Percentiles rank a stretch among this genome's conserved stretches.
Conservation (phyloP, 1,284 basidiomycete genomes). For the Rhodotorula sp. region DNA sequence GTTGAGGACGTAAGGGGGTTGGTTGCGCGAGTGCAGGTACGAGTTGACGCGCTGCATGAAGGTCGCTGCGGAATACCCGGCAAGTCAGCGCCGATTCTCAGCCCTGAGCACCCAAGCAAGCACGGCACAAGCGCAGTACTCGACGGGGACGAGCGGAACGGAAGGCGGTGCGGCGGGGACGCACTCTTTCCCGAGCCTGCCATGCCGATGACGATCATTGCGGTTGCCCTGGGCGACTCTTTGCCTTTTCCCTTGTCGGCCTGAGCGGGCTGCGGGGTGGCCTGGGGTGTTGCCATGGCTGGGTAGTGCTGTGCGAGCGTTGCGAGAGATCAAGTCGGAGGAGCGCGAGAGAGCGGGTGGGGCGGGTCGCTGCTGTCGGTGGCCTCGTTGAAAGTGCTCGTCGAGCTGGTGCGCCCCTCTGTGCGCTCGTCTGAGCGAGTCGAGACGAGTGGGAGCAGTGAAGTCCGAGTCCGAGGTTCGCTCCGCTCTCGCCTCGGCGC, state of each 20-base stretch:
- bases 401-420: too few species aligned
- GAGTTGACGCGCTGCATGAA: constrained; percentile 92
- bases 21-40: constrained; percentile 63
- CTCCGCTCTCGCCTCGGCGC: too few species aligned
- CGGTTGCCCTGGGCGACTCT: constrained; percentile 24
- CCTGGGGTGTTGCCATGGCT: not conserved
- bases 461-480: too few species aligned
- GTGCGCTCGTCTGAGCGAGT: too few species aligned
- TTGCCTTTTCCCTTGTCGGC: constrained; percentile 30
- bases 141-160: not conserved
- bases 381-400: too few species aligned
- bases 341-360: not conserved
- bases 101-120: not conserved
- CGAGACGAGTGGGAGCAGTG: too few species aligned
- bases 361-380: not conserved
- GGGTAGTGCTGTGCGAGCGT: not conserved
- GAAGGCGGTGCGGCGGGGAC: not conserved
- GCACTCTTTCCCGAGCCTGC: constrained; percentile 28
- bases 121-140: not conserved
- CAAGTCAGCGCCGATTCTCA: not conserved
- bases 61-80: constrained; percentile 54
- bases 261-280: not conserved
- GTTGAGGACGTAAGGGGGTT: constrained; percentile 92
- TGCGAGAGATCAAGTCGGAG: not conserved
- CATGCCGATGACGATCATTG: constrained; percentile 46